Percentiles rank a stretch among this genome's conserved stretches.
These are phyloP conservation scores for Triangularia verruculosa DNA, from an alignment of 2,329 filamentous ascomycete genomes.

Conservation along the genomic window DNA sequence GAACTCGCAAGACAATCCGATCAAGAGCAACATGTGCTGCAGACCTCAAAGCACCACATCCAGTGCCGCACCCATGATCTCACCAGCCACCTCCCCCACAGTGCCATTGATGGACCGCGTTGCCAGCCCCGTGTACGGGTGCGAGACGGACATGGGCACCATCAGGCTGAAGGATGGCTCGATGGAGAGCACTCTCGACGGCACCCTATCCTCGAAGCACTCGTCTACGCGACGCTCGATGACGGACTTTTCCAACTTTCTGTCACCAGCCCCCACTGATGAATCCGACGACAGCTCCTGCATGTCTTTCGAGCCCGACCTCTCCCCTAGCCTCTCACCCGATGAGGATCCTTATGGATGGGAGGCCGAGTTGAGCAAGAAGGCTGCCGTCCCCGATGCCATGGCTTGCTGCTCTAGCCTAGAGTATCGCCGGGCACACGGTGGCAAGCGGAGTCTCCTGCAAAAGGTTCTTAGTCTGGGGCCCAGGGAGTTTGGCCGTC, in stretches of 20 bases:
- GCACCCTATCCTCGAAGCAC: constrained; percentile 10
- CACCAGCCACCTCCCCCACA: constrained; percentile 3
- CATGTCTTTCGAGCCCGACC: constrained; percentile 20
- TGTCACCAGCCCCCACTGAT: constrained; percentile 16
- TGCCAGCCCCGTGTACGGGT: constrained; percentile 6
- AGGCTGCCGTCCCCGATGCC: constrained; percentile 2
- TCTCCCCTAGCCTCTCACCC: constrained; percentile 14
- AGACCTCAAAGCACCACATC: constrained; percentile 21
- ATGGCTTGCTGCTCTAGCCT: constrained; percentile 24
- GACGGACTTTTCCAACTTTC: constrained; percentile 27
- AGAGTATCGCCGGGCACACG: constrained; percentile 30
- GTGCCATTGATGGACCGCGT: constrained; percentile 9
- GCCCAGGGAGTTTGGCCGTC: constrained; percentile 9
- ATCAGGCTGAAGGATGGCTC: constrained; percentile 1
- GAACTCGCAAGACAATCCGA: constrained; percentile 28
- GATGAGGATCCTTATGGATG: constrained; percentile 31
- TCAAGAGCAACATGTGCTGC: constrained; percentile 24
- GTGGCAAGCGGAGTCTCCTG: constrained; percentile 36
- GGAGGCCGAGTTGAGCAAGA: constrained; percentile 29
- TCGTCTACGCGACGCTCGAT: constrained; percentile 19
- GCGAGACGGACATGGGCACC: constrained; percentile 11
- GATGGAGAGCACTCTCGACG: constrained; percentile 12
- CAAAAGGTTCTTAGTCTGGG: constrained; percentile 29
- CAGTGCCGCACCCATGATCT: constrained; percentile 12
- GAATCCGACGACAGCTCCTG: constrained; percentile 14